Evolutionary conservation across 352 stramenopile genomes (phyloP).

Genomic region (Globisporangium apiculatum): DNA sequence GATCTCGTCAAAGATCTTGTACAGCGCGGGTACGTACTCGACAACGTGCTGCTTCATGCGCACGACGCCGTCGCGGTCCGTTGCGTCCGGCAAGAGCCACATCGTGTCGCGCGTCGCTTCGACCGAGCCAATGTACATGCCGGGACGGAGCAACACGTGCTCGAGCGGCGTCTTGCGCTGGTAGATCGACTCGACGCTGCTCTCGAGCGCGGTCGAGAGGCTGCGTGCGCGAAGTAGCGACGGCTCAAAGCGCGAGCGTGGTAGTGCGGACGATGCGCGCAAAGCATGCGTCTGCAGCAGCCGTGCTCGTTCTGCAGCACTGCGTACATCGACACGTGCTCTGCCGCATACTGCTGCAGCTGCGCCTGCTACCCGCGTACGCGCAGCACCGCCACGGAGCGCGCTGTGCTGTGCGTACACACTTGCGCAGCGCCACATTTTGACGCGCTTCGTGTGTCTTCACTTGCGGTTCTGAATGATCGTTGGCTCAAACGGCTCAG

Average conservation of each 20-base stretch:
- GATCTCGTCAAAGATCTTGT: conserved; percentile 99
- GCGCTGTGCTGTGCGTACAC: neutral
- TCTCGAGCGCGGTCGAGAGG: conserved; percentile 27
- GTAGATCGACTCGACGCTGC: conserved; percentile 76
- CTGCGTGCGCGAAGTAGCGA: no score
- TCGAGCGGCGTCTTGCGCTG: conserved; percentile 88
- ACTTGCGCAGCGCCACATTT: neutral
- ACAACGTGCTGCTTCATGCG: conserved; percentile 71
- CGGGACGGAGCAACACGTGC: conserved; percentile 86
- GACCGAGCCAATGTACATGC: conserved; percentile 91
- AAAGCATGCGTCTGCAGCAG: neutral
- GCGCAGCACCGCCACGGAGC: neutral
- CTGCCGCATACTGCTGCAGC: neutral
- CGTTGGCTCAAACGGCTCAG: no score
- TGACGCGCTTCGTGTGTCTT: no score
- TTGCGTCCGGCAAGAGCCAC: conserved; percentile 54
- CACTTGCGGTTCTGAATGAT: no score
- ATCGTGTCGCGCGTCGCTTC: conserved; percentile 65
- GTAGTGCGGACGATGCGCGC: neutral
- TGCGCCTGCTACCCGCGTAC: neutral
- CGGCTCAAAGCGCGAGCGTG: conserved; percentile 3
- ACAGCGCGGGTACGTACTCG: conserved; percentile 87
- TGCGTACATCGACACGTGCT: neutral
- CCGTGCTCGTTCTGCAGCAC: neutral
- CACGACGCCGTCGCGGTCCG: conserved; percentile 10